phyloP scores from a whole-genome alignment of 345 rosid genomes.

The Noccaea bulbosa region DNA sequence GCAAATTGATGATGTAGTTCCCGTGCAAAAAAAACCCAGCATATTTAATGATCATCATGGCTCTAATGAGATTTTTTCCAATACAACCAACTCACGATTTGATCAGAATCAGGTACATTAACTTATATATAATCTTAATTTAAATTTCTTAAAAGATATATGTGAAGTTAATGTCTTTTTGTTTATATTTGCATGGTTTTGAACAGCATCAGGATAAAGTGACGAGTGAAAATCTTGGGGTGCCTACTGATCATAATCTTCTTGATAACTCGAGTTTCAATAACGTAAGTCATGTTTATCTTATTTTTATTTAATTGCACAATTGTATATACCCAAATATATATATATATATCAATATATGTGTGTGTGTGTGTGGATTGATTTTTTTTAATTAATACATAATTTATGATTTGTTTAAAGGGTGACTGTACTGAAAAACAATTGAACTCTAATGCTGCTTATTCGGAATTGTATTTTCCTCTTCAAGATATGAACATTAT shows the following conservation, averaged over 20 bases:
- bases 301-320: neutral
- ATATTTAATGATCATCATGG: neutral
- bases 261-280: neutral
- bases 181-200: slow-evolving; percentile 10
- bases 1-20: slow-evolving; percentile 5
- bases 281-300: slow-evolving; percentile 29
- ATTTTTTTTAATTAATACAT: neutral
- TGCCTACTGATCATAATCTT: neutral
- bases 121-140: neutral
- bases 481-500: slow-evolving; percentile 1
- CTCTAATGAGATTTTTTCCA: neutral
- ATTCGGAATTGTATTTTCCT: slow-evolving; percentile 7
- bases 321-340: neutral
- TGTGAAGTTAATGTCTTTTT: neutral
- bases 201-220: slow-evolving; percentile 1
- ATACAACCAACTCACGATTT: neutral
- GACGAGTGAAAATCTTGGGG: neutral
- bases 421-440: neutral
- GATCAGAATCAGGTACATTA: slow-evolving; percentile 26
- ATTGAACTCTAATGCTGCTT: neutral
- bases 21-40: neutral
- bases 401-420: slow-evolving; percentile 13
- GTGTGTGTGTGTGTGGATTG: neutral
- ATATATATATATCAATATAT: neutral
- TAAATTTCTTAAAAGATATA: neutral